Evolutionary conservation across 106 monocot genomes (phyloP), one percentile per base, ranked within the genome.

Genomic region (Dendrobium officinale): DNA sequence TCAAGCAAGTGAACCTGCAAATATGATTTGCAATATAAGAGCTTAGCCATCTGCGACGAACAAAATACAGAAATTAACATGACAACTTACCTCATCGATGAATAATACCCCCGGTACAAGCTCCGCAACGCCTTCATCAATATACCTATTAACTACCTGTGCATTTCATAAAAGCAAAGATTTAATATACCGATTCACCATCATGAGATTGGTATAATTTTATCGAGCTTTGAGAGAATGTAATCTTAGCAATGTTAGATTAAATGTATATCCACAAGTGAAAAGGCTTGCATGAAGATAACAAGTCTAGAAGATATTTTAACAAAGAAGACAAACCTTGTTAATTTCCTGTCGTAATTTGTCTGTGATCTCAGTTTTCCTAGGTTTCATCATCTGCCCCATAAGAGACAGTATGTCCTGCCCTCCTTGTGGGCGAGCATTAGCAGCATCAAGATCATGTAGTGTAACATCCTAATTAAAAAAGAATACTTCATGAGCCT

Each of bases 321-420:
- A 37, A 49, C 5, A 42, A 42, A 56, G 58, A 79, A 9, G 55
- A 15, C 45, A 19, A 80, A 99, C 98, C 95, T 99, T 95, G 73
- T 99, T 99, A 58, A 99, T 99, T 85, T 99, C 98, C 72, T 99
- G 95, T 11, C 98, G 85, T 72, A 99, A 82, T 82, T 99, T 99
- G 59, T 99, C 98, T 7, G 98, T 95, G 72, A 99, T 95, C 84
- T 99, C 98, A 77, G 98, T 99, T 78, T 99, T 99, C 47, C 93
- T 85, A 82, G 92, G 92, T 80, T 95, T 99, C 98, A 99, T 93
- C 95, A 99, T 99, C 84, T 95, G 98, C 13, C 98, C 98, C 98
- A 99, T 99, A 37, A 99, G 88, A n/a, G 98, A 99, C 48, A 95
- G 81, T 91, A 99, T 99, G 82, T 99, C 98, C 55, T 99, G 98